Conservation (phyloP, 352 stramenopile species). For the Phytophthora sojae region DNA sequence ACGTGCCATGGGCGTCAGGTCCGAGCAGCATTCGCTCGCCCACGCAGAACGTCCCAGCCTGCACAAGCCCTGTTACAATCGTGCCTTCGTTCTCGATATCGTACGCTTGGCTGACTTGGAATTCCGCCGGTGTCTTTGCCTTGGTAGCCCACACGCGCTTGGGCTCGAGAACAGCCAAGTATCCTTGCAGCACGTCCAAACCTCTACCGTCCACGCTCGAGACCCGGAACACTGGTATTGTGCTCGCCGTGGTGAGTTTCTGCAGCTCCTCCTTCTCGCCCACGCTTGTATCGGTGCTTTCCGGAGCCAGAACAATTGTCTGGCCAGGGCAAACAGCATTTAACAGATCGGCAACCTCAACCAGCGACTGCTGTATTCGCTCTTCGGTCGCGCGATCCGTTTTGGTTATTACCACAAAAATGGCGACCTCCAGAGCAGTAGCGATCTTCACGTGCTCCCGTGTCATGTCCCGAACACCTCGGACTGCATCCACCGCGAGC, state of each 20-base stretch:
- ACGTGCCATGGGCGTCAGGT: slow-evolving; percentile 60
- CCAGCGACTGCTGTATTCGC: slow-evolving; percentile 58
- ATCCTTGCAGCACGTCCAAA: slow-evolving; percentile 63
- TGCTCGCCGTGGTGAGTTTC: slow-evolving; percentile 16
- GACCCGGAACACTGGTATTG: slow-evolving; percentile 67
- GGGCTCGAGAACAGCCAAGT: slow-evolving; percentile 62
- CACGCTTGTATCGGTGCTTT: slow-evolving; percentile 10
- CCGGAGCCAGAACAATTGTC: slow-evolving; percentile 21
- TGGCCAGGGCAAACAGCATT: slow-evolving; percentile 40
- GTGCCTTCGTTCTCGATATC: slow-evolving; percentile 75
- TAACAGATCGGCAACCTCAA: slow-evolving; percentile 58
- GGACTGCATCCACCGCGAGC: slow-evolving; percentile 76
- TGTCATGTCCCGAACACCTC: slow-evolving; percentile 80
- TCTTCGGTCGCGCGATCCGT: slow-evolving; percentile 52
- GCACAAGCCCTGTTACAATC: slow-evolving; percentile 75
- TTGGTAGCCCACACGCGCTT: slow-evolving; percentile 70
- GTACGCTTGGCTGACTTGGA: slow-evolving; percentile 84
- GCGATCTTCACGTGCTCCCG: slow-evolving; percentile 83
- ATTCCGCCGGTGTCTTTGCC: slow-evolving; percentile 63
- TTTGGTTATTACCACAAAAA: slow-evolving; percentile 90
- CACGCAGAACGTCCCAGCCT: slow-evolving; percentile 71
- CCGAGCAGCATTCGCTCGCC: slow-evolving; percentile 76
- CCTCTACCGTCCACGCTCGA: slow-evolving; percentile 70
- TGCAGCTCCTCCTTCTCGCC: slow-evolving; percentile 22
- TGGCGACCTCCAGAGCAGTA: slow-evolving; percentile 65